Percentiles rank a stretch among this genome's conserved stretches.
These are phyloP conservation scores for Rhexocercosporidium sp. DNA, from an alignment of 2,329 filamentous ascomycete species.

Conservation along the genomic window DNA sequence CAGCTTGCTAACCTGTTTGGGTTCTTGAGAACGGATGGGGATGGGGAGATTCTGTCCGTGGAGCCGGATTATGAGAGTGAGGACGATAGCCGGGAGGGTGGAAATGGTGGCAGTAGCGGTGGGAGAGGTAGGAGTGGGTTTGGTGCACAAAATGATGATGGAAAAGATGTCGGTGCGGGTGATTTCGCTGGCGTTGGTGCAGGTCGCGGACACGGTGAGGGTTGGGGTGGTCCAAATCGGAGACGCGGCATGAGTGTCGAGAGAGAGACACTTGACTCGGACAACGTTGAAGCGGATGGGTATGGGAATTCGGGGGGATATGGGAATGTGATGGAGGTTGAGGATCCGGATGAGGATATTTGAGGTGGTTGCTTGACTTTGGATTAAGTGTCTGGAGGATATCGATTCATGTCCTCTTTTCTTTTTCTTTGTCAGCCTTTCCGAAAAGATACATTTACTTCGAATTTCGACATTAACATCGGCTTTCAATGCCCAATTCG, in stretches of 20 bases:
- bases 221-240: background rate
- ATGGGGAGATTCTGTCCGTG: constrained; percentile 40
- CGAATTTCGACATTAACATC: background rate
- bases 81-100: background rate
- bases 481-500: background rate
- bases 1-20: constrained; percentile 55
- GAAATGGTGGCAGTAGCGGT: background rate
- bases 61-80: constrained; percentile 35
- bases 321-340: background rate
- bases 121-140: background rate
- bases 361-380: background rate
- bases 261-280: background rate
- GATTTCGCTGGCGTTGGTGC: background rate
- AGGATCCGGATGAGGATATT: constrained; percentile 5
- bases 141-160: background rate
- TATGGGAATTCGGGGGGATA: constrained; percentile 5
- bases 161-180: background rate
- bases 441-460: no score
- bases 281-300: background rate
- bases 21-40: constrained; percentile 44
- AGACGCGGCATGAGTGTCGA: background rate
- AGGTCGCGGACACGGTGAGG: background rate
- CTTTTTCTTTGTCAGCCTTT: background rate
- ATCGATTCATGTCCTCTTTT: background rate
- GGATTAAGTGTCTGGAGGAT: background rate